Percentiles rank a stretch among this genome's conserved stretches.
phyloP scores from a whole-genome alignment of 345 rosid genomes.

The Lenwebbia sp. region DNA sequence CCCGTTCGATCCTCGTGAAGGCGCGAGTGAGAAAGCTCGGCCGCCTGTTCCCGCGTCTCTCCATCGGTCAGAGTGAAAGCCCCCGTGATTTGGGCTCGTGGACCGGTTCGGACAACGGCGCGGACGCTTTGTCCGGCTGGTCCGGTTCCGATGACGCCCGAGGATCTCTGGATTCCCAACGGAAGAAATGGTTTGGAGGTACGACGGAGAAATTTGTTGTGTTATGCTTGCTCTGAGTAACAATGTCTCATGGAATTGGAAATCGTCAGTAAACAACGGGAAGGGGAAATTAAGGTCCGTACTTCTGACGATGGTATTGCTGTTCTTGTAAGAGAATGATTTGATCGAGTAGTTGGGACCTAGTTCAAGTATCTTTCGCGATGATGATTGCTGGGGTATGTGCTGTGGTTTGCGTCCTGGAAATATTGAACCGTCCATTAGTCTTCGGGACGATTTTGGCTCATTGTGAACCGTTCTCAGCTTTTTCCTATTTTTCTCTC shows the following conservation, averaged over 20 bases:
- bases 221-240: not conserved
- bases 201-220: not conserved
- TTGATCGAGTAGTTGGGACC: not conserved
- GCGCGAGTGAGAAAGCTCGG: slow-evolving; percentile 19
- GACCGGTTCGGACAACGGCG: slow-evolving; percentile 22
- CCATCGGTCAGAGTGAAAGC: slow-evolving; percentile 13
- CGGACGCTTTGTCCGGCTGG: slow-evolving; percentile 66
- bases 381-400: not conserved
- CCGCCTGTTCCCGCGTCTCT: slow-evolving; percentile 9
- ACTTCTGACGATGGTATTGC: not conserved
- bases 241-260: not conserved
- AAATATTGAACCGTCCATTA: not conserved
- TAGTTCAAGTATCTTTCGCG: not conserved
- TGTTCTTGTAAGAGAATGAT: not conserved
- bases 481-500: not conserved
- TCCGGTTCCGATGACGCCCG: slow-evolving; percentile 29
- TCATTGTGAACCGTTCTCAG: not conserved
- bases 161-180: slow-evolving; percentile 18
- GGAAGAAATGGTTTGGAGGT: slow-evolving; percentile 61
- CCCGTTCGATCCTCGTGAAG: slow-evolving; percentile 9
- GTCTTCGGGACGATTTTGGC: not conserved
- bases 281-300: not conserved
- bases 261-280: not conserved
- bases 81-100: slow-evolving; percentile 6
- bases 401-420: not conserved